Percentiles rank a stretch among this genome's conserved stretches.
phyloP scores from a whole-genome alignment of 106 monocot genomes.

The Apostasia shenzhenica region DNA sequence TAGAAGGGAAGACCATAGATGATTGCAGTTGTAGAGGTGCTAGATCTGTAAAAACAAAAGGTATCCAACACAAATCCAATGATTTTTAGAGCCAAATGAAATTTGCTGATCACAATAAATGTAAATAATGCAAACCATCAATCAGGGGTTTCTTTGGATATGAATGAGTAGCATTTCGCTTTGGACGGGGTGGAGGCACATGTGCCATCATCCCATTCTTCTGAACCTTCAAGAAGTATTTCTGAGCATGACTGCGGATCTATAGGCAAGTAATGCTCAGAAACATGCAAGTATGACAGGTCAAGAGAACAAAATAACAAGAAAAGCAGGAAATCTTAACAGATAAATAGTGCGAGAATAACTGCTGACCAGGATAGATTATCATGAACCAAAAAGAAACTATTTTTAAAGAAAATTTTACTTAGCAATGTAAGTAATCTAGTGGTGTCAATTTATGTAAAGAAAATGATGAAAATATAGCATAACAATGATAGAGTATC shows the following conservation, averaged over 20 bases:
- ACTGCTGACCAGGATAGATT: too few relatives aligned
- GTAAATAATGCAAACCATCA: conserved; percentile 23
- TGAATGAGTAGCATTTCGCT: conserved; percentile 44
- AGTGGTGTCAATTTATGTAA: too few relatives aligned
- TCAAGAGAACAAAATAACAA: too few relatives aligned
- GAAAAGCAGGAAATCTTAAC: too few relatives aligned
- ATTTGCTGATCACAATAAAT: background rate
- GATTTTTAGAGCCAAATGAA: too few relatives aligned
- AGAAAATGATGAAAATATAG: too few relatives aligned
- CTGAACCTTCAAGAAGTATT: conserved; percentile 62
- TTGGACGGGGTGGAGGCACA: conserved; percentile 50
- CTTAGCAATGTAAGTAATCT: too few relatives aligned
- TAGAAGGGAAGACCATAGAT: conserved; percentile 19
- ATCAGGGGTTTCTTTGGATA: conserved; percentile 25
- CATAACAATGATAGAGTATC: too few relatives aligned
- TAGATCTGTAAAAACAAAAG: conserved; percentile 11
- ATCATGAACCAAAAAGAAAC: too few relatives aligned
- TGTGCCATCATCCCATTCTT: conserved; percentile 40
- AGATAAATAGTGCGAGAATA: too few relatives aligned
- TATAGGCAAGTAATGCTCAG: conserved; percentile 14
- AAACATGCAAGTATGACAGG: conserved; percentile 1
- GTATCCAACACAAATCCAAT: background rate
- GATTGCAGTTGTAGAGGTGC: conserved; percentile 19
- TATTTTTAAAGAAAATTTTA: too few relatives aligned
- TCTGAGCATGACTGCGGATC: conserved; percentile 70